phyloP scores from a whole-genome alignment of 257 asterid genomes.

The Jaltomata sinuosa region DNA sequence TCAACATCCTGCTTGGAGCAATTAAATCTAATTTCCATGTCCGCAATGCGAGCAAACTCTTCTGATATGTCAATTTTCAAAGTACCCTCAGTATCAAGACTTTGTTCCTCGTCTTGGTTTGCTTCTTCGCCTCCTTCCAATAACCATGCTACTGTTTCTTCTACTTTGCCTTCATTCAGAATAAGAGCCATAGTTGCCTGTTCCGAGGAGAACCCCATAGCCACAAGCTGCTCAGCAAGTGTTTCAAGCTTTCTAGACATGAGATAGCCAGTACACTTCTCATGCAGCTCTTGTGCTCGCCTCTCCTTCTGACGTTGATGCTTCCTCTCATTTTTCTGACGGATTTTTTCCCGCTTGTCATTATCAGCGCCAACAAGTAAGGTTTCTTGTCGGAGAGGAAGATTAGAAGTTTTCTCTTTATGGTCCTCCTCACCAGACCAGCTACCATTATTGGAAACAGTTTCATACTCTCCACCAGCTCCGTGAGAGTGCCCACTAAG shows the following conservation, averaged over 20 bases:
- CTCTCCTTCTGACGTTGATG: conserved; percentile 85
- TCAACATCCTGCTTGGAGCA: conserved; percentile 90
- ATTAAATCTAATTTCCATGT: conserved; percentile 58
- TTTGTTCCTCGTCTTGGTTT: conserved; percentile 40
- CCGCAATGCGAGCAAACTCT: conserved; percentile 67
- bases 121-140: conserved; percentile 55
- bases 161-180: conserved; percentile 85
- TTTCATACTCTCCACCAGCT: conserved; percentile 54
- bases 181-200: conserved; percentile 92
- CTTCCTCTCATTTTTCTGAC: conserved; percentile 73
- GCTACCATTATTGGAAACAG: conserved; percentile 77
- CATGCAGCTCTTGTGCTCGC: conserved; percentile 76
- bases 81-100: conserved; percentile 49
- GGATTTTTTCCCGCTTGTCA: conserved; percentile 69
- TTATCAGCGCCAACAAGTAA: conserved; percentile 64
- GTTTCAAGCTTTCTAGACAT: conserved; percentile 77
- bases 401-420: conserved; percentile 39
- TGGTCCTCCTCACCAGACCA: conserved; percentile 95
- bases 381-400: conserved; percentile 26
- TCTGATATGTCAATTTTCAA: conserved; percentile 85
- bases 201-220: conserved; percentile 94
- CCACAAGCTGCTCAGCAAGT: conserved; percentile 81
- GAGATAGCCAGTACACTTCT: conserved; percentile 62
- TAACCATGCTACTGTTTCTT: conserved; percentile 84
- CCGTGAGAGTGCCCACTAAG: conserved; percentile 46